These are phyloP conservation scores for Pascua sp. DNA, from an alignment of 1,284 basidiomycete species.

Conservation along the genomic window DNA sequence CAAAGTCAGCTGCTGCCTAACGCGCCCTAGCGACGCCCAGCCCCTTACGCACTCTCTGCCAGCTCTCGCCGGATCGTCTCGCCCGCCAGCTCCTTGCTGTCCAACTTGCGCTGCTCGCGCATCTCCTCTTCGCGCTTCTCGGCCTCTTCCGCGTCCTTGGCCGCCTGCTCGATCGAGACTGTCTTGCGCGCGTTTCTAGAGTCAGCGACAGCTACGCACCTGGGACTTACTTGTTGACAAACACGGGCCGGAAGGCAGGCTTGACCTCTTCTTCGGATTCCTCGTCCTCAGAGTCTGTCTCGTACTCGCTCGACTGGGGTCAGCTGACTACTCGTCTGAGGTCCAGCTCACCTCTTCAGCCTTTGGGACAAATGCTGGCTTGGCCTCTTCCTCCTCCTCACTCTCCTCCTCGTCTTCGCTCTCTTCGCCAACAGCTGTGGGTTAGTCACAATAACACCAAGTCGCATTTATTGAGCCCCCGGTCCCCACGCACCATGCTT, in stretches of 20 bases:
- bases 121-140: conserved; percentile 37
- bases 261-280: conserved; percentile 43
- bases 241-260: conserved; percentile 46
- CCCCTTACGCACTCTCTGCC: conserved; percentile 36
- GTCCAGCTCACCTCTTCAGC: conserved; percentile 1
- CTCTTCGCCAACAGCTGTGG: conserved; percentile 14
- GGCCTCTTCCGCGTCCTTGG: conserved; percentile 40
- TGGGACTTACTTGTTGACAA: conserved; percentile 41
- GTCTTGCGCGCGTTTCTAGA: conserved; percentile 35
- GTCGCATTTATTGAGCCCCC: background rate
- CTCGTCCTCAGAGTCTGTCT: conserved; percentile 46
- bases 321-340: background rate
- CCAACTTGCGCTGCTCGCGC: conserved; percentile 40
- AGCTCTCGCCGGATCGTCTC: conserved; percentile 49
- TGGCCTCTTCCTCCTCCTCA: conserved; percentile 33
- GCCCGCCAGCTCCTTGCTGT: conserved; percentile 45
- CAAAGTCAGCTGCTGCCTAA: background rate
- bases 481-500: conserved; percentile 21
- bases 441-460: conserved; percentile 1
- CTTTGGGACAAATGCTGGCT: conserved; percentile 22
- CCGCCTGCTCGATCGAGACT: conserved; percentile 37
- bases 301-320: conserved; percentile 47
- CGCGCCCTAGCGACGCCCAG: too few relatives aligned
- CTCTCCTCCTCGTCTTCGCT: conserved; percentile 26
- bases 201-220: background rate